These are phyloP conservation scores for Ophiostoma piceae DNA, from an alignment of 2,329 filamentous ascomycete species.

Conservation along the genomic window DNA sequence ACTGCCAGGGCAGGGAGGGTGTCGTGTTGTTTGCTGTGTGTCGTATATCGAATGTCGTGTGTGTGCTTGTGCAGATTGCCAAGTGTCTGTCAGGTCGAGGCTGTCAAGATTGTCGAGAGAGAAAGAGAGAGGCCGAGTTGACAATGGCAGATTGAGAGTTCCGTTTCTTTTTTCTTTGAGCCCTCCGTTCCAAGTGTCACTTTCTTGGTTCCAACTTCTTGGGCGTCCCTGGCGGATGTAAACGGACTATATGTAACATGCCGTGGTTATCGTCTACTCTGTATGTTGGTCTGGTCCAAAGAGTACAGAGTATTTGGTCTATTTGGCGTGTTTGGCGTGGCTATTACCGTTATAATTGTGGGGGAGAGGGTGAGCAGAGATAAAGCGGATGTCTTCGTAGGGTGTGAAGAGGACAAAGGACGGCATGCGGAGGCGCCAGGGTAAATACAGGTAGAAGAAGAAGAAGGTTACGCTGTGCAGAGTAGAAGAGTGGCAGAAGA, in stretches of 20 bases:
- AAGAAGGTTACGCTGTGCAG: neutral
- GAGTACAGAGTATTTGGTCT: too few relatives aligned
- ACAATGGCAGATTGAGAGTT: neutral
- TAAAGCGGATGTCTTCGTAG: conserved; percentile 11
- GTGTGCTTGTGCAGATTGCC: neutral
- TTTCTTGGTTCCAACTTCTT: neutral
- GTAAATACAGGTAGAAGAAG: neutral
- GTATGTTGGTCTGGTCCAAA: too few relatives aligned
- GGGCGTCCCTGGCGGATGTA: conserved; percentile 5
- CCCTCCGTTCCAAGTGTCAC: too few relatives aligned
- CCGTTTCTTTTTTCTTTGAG: too few relatives aligned
- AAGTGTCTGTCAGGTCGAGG: neutral
- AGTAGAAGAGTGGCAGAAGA: neutral
- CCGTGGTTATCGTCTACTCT: neutral
- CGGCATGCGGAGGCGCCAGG: conserved; percentile 12
- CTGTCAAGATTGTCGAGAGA: neutral
- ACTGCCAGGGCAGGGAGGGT: neutral
- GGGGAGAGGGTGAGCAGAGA: conserved; percentile 16
- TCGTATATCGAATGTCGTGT: neutral
- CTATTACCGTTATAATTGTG: conserved; percentile 15
- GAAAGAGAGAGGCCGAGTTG: neutral
- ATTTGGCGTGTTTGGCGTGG: neutral
- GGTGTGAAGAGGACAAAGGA: conserved; percentile 15
- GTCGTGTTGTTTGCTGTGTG: neutral
- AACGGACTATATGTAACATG: conserved; percentile 9